Base-by-base conservation (phyloP, 805 yeast species). In the Schwanniomyces pseudopolymorphus region DNA sequence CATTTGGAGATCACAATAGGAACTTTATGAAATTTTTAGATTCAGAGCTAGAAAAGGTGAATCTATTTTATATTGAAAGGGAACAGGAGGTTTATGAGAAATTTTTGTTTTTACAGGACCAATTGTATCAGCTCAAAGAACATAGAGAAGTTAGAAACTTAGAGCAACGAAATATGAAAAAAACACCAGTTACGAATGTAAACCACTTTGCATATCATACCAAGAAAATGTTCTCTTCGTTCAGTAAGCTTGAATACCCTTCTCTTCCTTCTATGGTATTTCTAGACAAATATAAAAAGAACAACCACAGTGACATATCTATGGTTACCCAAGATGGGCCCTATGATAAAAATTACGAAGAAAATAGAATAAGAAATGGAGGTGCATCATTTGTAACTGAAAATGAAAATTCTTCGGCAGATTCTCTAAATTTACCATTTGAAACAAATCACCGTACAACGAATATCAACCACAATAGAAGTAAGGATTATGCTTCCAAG, bases 1-100 rank as follows among this genome's bases (percentile, higher is more conserved):
- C 57, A 33, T 58, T 67, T 9, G 62, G 57, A 21, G 66, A 68
- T n/a, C 77, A 72, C 10, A 73, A 70, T 38, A 51, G 60, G 3
- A 78, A 77, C 43, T 89, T 89, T 52, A 51, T 75, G n/a, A 60
- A 55, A 2, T 89, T 96, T 95, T 73, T 89, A 4, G 85, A 86
- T 45, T 44, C 54, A 0, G 85, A 89, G 60, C 67, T 84, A 21
- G 51, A 43, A 3, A 85, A 82, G 60, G 84, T 88, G 7, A 82
- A 86, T 33, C 40, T 27, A 0, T 89, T 89, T 57, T 89, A 78
- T 60, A 69, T 61, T 38, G 80, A 75, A 25, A 80, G 76, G 52
- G 95, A 87, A 55, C 69, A 72, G 24, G 85, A 79, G 20, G 81
- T 79, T 1, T 72, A 80, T 38, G 80, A 79, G 46, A 70, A 92